Conservation (phyloP, 1,139 yeast genomes). For the Taiozyma onychis region DNA sequence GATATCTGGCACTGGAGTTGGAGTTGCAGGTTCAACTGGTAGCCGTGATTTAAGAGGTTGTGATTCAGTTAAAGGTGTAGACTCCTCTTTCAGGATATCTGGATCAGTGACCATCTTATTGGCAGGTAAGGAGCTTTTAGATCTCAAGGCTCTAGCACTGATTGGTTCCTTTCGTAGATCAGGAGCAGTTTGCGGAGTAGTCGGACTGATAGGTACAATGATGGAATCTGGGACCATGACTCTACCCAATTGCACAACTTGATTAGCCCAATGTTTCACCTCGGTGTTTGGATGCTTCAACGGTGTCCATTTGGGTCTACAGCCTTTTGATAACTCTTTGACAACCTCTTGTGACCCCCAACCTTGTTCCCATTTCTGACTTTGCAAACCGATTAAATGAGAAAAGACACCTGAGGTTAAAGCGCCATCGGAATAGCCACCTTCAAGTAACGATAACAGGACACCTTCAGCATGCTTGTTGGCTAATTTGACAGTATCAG, state of each 20-base stretch:
- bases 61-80: background rate
- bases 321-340: constrained; percentile 63
- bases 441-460: constrained; percentile 69
- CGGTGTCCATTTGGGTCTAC: constrained; percentile 62
- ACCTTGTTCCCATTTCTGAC: constrained; percentile 51
- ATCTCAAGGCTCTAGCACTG: constrained; percentile 13
- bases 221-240: constrained; percentile 52
- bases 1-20: background rate
- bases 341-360: constrained; percentile 63
- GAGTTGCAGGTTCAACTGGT: background rate
- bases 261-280: constrained; percentile 56
- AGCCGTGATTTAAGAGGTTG: background rate
- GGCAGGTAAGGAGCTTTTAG: constrained; percentile 11
- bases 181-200: background rate
- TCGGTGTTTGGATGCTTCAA: constrained; percentile 44
- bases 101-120: constrained; percentile 6
- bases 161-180: constrained; percentile 1
- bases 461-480: constrained; percentile 55
- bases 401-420: constrained; percentile 75
- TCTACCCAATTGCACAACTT: constrained; percentile 62
- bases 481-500: constrained; percentile 65
- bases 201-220: constrained; percentile 6
- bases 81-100: background rate
- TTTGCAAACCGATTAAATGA: constrained; percentile 63
- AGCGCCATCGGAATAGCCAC: constrained; percentile 87